Evolutionary conservation across 768 basidiomycete genomes (phyloP), one percentile per base, ranked within the genome.

Genomic region (Lanmaoa pseudosensibilis): DNA sequence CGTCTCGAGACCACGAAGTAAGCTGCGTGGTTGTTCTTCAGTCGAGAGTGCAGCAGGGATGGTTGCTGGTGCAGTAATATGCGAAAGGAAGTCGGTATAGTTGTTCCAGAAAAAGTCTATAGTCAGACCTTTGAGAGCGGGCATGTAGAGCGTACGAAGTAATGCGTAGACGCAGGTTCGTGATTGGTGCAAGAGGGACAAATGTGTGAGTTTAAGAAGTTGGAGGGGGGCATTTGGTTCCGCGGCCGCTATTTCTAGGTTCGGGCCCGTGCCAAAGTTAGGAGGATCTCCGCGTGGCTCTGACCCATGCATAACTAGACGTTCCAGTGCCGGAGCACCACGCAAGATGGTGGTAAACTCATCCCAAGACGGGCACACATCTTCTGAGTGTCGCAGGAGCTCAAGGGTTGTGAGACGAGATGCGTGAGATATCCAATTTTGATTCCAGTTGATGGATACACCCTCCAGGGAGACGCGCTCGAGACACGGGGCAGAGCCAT

Each of bases 401-500:
- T 86, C 82, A 18, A 89, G 63, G n/a, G 80, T 78, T 19, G 67
- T 65, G 25, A 88, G 69, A 30, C 54, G 50, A 40, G 50, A 18
- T n/a, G 53, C 54, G 19, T 47, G 30, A 16, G 43, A 39, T 23
- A 64, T 37, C 5, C 74, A 59, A 5, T 76, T 71, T 23, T 73
- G 69, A 25, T 77, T 74, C 87, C 87, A 89, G 55, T 83, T 78
- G 37, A 89, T 68, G 61, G 87, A 85, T 16, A 88, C 83, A 34
- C 85, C 85, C 83, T 83, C 86, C 23, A 90, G 71, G 7, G 74
- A 71, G 36, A 81, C 72, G 6, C 73, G 58, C 30, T 65, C 67
- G 18, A 90, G 69, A 4, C 73, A 75, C 1, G 88, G 87, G 5
- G 69, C 66, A 23, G 78, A 76, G 30, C 78, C 75, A 2, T 79